Evolutionary conservation across 352 stramenopile species (phyloP), one percentile per base, ranked within the genome.

Genomic region (Globisporangium radiosum): DNA sequence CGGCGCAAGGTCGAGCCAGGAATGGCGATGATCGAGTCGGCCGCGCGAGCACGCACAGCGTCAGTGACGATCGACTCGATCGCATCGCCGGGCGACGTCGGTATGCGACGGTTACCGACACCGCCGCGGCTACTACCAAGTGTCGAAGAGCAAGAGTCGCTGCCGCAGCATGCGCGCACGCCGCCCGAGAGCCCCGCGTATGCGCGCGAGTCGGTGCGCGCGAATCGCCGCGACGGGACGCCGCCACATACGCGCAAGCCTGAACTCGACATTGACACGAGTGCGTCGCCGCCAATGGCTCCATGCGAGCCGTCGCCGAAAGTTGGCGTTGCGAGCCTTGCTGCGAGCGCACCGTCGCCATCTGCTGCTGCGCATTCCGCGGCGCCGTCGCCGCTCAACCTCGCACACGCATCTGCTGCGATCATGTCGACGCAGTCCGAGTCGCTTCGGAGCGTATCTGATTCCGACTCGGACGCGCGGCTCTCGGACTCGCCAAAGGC

Each of bases 31-130:
- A 40, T 14, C 5, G 36, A 45, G 0, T 39, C 47, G 5, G 36
- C 47, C 0, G 47, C 47, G 8, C 53, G 47, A 36, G 42, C 39
- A 15, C 54, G 66, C 17, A 77, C 71, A 6, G 59, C 72, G 37
- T 80, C 73, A 1, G 57, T 81, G 19, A 71, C 62, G 9, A 62
- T 72, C 17, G 73, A 81, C 17, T n/a, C 47, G 38, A 25, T 66
- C 25, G 38, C 59, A 4, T 66, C 59, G n/a, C 63, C 63, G 39
- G 54, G 49, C 19, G 59, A 51, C 10, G 14, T 43, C 11, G 36
- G 36, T 17, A 14, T 19, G 44, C 44, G 54, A 9, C 60, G 60
- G 5, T n/a, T 60, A 19, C 33, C 50, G 39, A 62, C 55, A 45
- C 56, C 61, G 4, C 61, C 61, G 13, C 61, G 39, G 17, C 49